Conservation (phyloP, 192 early-diverging fungal species). For the Coemansia sp. region DNA sequence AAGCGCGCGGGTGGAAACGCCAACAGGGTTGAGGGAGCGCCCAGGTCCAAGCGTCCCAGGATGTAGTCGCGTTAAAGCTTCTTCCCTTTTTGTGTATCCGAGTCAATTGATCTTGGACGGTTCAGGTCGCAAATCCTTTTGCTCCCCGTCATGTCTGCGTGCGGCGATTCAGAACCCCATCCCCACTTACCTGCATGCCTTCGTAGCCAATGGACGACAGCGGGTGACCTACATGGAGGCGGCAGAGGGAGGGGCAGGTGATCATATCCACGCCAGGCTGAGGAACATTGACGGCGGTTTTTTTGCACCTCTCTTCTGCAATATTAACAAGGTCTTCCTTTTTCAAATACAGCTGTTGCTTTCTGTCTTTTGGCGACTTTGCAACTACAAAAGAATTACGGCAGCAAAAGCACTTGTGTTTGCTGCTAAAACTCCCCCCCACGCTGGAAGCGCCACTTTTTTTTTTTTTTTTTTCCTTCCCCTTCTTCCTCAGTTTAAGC, state of each 20-base stretch:
- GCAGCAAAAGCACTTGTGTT: neutral
- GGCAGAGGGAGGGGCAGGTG: neutral
- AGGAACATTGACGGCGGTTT: neutral
- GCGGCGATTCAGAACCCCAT: neutral
- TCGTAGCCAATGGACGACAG: neutral
- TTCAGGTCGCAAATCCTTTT: neutral
- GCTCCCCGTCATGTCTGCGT: neutral
- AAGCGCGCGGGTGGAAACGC: conserved; percentile 9
- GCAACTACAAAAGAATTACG: neutral
- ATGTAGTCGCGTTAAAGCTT: neutral
- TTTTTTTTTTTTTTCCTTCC: neutral
- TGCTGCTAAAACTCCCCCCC: neutral
- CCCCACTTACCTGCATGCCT: neutral
- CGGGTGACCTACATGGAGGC: neutral
- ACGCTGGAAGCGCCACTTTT: neutral
- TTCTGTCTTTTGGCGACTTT: neutral
- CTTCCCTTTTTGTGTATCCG: neutral
- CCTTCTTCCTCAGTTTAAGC: neutral
- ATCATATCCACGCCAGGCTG: neutral
- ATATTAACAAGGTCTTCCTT: neutral
- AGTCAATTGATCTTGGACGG: neutral
- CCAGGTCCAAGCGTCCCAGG: conserved; percentile 19
- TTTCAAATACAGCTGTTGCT: neutral
- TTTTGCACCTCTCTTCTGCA: neutral
- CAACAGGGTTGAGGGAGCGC: neutral